Percentiles rank a stretch among this genome's conserved stretches.
phyloP scores from a whole-genome alignment of 1,139 yeast genomes.

The Yamadazyma sp. region DNA sequence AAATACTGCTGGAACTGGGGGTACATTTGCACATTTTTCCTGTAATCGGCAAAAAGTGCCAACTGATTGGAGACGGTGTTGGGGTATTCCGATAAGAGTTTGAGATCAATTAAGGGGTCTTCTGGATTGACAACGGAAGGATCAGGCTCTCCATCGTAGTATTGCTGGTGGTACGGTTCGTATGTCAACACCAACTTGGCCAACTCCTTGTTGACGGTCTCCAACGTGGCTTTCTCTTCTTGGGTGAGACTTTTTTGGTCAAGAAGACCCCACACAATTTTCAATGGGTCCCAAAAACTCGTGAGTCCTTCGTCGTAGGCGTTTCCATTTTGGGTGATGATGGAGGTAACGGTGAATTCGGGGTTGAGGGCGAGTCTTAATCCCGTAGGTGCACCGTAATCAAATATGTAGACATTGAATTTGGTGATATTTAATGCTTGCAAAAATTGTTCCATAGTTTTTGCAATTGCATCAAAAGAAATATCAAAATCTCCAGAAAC shows the following conservation, averaged over 20 bases:
- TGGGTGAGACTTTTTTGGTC: slow-evolving; percentile 10
- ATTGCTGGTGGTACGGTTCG: slow-evolving; percentile 25
- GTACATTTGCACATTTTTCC: slow-evolving; percentile 30
- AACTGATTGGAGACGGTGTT: slow-evolving; percentile 30
- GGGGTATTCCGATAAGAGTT: slow-evolving; percentile 21
- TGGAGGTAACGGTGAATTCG: slow-evolving; percentile 26
- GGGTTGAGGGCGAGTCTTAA: slow-evolving; percentile 31
- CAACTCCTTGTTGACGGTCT: slow-evolving; percentile 14
- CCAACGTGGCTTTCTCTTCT: slow-evolving; percentile 10
- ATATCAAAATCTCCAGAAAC: slow-evolving; percentile 24
- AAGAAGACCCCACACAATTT: slow-evolving; percentile 27
- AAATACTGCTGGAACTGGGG: slow-evolving; percentile 38
- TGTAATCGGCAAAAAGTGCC: slow-evolving; percentile 34
- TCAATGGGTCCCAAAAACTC: slow-evolving; percentile 36
- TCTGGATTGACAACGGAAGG: slow-evolving; percentile 28
- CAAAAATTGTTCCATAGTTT: slow-evolving; percentile 29
- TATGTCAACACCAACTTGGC: slow-evolving; percentile 15
- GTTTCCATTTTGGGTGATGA: slow-evolving; percentile 44
- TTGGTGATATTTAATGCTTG: slow-evolving; percentile 21
- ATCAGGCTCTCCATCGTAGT: slow-evolving; percentile 26
- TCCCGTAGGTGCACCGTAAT: slow-evolving; percentile 46
- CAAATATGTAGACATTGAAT: slow-evolving; percentile 37
- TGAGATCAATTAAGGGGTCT: slow-evolving; percentile 28
- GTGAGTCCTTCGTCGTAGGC: slow-evolving; percentile 42
- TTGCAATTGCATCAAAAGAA: slow-evolving; percentile 32